These are phyloP conservation scores for Puccinia polysora DNA, from an alignment of 1,284 basidiomycete genomes.

Conservation along the genomic window DNA sequence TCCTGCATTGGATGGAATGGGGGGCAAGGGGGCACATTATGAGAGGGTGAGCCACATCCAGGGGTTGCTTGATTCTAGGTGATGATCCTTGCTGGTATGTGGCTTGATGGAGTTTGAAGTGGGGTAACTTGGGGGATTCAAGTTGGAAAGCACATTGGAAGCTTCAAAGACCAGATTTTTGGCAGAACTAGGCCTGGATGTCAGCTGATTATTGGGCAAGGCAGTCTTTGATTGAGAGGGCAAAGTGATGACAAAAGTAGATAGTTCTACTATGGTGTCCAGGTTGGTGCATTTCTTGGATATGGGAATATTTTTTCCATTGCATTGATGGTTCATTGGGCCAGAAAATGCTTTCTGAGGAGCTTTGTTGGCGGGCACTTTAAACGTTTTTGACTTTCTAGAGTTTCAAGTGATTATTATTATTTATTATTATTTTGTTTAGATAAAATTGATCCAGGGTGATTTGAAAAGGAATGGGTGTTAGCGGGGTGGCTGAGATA, in stretches of 20 bases:
- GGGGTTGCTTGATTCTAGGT: not conserved
- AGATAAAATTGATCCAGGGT: not conserved
- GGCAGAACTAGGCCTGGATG: too few relatives aligned
- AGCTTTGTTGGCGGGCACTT: slow-evolving; percentile 10
- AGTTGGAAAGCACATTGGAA: too few relatives aligned
- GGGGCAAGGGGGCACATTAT: not conserved
- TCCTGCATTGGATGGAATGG: not conserved
- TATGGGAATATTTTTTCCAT: not conserved
- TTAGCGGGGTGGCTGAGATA: not conserved
- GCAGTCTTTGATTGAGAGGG: not conserved
- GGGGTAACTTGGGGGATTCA: too few relatives aligned
- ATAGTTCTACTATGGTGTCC: not conserved
- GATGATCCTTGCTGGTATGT: too few relatives aligned
- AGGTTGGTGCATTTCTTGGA: slow-evolving; percentile 1
- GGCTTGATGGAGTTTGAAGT: too few relatives aligned
- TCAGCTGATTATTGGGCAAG: not conserved
- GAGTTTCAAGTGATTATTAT: too few relatives aligned
- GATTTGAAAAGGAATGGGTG: not conserved
- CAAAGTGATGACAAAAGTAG: not conserved
- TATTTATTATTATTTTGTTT: too few relatives aligned
- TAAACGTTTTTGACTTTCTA: slow-evolving; percentile 23
- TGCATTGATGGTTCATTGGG: not conserved
- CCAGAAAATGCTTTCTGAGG: slow-evolving; percentile 4
- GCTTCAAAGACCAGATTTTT: too few relatives aligned
- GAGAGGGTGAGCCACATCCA: not conserved